Evolutionary conservation across 345 rosid species (phyloP).

Genomic region (Populus deltoides): DNA sequence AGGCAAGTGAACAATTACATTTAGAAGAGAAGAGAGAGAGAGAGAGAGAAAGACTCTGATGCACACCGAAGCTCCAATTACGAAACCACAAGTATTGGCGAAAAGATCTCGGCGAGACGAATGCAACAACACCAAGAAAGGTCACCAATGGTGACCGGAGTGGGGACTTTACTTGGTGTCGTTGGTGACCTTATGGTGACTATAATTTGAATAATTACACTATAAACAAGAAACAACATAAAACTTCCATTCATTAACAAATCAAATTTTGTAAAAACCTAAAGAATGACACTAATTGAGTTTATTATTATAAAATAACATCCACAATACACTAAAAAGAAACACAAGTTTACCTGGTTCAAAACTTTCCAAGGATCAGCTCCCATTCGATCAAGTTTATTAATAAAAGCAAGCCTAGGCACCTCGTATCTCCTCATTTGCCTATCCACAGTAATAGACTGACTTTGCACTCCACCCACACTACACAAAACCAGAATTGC

Average conservation of each 20-base stretch:
- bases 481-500: slow-evolving; percentile 93
- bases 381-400: slow-evolving; percentile 99
- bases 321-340: not conserved
- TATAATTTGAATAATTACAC: not conserved
- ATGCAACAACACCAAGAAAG: too few species aligned
- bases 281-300: not conserved
- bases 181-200: not conserved
- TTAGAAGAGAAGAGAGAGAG: too few species aligned
- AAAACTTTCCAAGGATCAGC: slow-evolving; percentile 99
- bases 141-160: too few species aligned
- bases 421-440: slow-evolving; percentile 99
- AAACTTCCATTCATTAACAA: not conserved
- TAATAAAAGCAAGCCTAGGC: slow-evolving; percentile 88
- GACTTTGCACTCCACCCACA: slow-evolving; percentile 99
- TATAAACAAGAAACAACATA: not conserved
- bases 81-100: too few species aligned
- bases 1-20: too few species aligned
- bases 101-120: too few species aligned
- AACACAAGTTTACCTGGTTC: slow-evolving; percentile 54
- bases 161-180: too few species aligned
- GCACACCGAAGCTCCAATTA: too few species aligned
- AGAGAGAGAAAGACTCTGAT: too few species aligned
- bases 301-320: not conserved
- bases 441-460: slow-evolving; percentile 95
- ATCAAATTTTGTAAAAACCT: not conserved